Percentiles rank a stretch among this genome's conserved stretches.
Evolutionary conservation across 352 stramenopile species (phyloP).

Genomic region (Halophytophthora polymorphica): DNA sequence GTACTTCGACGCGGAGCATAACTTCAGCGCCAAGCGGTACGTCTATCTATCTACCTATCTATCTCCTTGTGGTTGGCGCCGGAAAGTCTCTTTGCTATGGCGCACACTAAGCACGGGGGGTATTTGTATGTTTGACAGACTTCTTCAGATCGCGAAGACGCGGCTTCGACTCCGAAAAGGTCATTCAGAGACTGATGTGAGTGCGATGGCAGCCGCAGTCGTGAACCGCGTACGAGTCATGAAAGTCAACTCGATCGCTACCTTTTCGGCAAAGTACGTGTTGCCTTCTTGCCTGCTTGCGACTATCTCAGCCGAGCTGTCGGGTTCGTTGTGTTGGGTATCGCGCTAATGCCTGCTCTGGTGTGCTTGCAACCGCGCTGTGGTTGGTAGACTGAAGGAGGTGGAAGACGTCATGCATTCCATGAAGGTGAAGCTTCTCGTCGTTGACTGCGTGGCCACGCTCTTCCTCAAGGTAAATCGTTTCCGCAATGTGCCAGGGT

Average conservation of each 20-base stretch:
- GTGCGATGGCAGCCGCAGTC: conserved; percentile 23
- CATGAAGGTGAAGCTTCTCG: conserved; percentile 52
- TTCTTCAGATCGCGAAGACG: conserved; percentile 44
- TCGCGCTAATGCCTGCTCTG: neutral
- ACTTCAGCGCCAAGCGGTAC: conserved; percentile 70
- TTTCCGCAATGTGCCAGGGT: neutral
- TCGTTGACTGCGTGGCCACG: conserved; percentile 72
- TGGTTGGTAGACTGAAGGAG: conserved; percentile 46
- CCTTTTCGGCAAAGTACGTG: conserved; percentile 43
- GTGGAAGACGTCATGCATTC: conserved; percentile 45
- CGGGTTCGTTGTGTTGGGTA: neutral
- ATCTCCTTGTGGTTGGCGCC: neutral
- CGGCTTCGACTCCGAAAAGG: conserved; percentile 24
- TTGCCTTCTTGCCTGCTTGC: neutral
- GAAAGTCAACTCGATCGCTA: conserved; percentile 33
- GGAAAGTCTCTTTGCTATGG: neutral
- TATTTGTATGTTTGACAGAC: conserved; percentile 14
- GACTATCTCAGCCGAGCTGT: neutral
- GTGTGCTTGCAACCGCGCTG: neutral
- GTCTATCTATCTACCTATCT: neutral
- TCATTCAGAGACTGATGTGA: conserved; percentile 14
- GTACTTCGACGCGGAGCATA: conserved; percentile 72
- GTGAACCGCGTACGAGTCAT: conserved; percentile 46
- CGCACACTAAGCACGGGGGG: neutral
- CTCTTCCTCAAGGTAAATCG: conserved; percentile 51